Evolutionary conservation across 2,329 filamentous ascomycete genomes (phyloP), one percentile per base, ranked within the genome.

Genomic region (Phaeomoniella chlamydospora): DNA sequence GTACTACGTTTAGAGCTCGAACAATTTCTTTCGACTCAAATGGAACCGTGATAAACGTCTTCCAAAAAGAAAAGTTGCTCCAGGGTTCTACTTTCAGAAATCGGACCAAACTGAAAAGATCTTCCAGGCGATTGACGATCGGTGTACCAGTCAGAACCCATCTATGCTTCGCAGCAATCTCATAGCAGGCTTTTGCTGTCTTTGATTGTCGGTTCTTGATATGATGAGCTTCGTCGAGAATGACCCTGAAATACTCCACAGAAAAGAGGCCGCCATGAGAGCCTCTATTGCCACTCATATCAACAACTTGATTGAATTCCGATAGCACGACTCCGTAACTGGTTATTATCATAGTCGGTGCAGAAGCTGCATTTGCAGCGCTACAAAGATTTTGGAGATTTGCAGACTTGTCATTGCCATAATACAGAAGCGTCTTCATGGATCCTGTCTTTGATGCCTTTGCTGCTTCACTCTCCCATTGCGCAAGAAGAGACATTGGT

Each of bases 61-160:
- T 87, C 90, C 90, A 98, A 60, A 94, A 98, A 0, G 87, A 94
- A 56, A 98, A 98, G 55, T 96, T 96, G 50, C 81, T 90, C 90
- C 90, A 98, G 0, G 90, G 90, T 53, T 96, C 88, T 3, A 98
- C 90, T 38, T 84, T 78, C 9, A 98, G 64, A 58, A 96, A 98
- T 3, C 84, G 77, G 10, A 96, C 84, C 26, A 98, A 62, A 50
- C 84, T 93, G 61, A 94, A 96, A 11, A 98, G 63, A 56, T 96
- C 90, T 54, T 96, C 88, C 1, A 98, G 68, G 31, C 85, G 79
- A 55, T 98, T 98, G 45, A 98, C 88, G 38, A 98, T 96, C 0
- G 90, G 90, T 1, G 90, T 98, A 13, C 90, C 90, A 0, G 90
- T 98, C 34, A 98, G 61, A 0, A 80, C 83, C 90, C 90, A 98